phyloP scores from a whole-genome alignment of 768 basidiomycete genomes.

The Lyophyllum semitale region DNA sequence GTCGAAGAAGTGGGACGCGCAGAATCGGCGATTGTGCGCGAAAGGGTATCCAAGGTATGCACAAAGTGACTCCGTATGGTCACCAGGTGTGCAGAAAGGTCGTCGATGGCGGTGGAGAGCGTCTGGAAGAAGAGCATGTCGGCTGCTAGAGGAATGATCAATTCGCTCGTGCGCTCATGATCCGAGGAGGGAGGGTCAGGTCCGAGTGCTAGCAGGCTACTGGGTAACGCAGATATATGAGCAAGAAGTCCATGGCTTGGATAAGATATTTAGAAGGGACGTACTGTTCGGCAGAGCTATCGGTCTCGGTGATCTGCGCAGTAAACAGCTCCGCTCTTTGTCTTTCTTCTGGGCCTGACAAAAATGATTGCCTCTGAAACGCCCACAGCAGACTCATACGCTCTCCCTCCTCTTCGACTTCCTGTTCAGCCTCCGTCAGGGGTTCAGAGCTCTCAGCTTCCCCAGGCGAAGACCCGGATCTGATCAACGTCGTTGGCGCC shows the following conservation, averaged over 20 bases:
- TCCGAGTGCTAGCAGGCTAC: neutral
- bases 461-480: conserved; percentile 12
- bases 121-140: conserved; percentile 82
- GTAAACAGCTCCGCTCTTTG: neutral
- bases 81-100: conserved; percentile 51
- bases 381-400: conserved; percentile 24
- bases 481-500: conserved; percentile 14
- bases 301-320: conserved; percentile 7
- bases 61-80: conserved; percentile 53
- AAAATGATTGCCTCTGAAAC: conserved; percentile 18
- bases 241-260: neutral
- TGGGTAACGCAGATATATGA: neutral
- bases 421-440: conserved; percentile 4
- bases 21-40: conserved; percentile 38
- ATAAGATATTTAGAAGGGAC: neutral
- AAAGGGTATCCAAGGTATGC: conserved; percentile 37
- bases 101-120: conserved; percentile 60
- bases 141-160: conserved; percentile 78
- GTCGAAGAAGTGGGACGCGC: conserved; percentile 47
- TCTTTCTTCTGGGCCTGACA: neutral
- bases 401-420: conserved; percentile 10
- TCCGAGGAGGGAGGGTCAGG: neutral
- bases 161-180: conserved; percentile 34
- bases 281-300: conserved; percentile 3
- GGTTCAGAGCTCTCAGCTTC: conserved; percentile 5